Evolutionary conservation across 2,329 filamentous ascomycete genomes (phyloP).

Genomic region (Escovopsis sp.): DNA sequence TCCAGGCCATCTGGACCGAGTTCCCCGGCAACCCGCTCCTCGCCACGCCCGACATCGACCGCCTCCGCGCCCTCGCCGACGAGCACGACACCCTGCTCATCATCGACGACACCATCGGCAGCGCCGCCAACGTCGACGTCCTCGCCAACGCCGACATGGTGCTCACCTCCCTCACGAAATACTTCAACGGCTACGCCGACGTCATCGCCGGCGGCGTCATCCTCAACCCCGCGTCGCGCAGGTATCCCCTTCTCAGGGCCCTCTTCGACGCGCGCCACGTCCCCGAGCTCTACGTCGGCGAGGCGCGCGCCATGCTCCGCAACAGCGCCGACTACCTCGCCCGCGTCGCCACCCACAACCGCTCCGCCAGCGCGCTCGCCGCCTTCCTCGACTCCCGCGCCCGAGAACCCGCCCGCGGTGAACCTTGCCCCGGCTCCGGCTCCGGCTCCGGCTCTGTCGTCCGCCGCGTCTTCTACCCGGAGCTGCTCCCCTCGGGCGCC

Average conservation of each 20-base stretch:
- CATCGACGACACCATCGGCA: conserved; percentile 30
- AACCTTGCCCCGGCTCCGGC: conserved; percentile 11
- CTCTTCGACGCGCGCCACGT: conserved; percentile 8
- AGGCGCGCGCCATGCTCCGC: conserved; percentile 17
- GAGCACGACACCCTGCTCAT: conserved; percentile 25
- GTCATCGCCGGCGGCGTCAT: conserved; percentile 33
- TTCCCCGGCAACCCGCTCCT: conserved; percentile 20
- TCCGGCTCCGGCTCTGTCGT: conserved; percentile 11
- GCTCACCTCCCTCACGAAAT: conserved; percentile 36
- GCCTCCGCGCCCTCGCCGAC: conserved; percentile 14
- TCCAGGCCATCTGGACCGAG: conserved; percentile 32
- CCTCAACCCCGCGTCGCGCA: conserved; percentile 25
- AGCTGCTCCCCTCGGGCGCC: conserved; percentile 20
- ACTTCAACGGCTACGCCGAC: conserved; percentile 38
- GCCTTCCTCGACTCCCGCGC: conserved; percentile 22
- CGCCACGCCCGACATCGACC: conserved; percentile 13
- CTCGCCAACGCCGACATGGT: conserved; percentile 30
- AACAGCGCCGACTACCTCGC: conserved; percentile 25
- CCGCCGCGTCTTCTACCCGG: conserved; percentile 25
- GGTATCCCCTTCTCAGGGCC: conserved; percentile 17
- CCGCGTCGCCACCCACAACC: conserved; percentile 24
- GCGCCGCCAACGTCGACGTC: conserved; percentile 30
- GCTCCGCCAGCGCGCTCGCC: conserved; percentile 28
- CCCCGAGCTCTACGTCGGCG: conserved; percentile 12
- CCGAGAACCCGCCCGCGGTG: conserved; percentile 12